Conservation (phyloP, 1,284 basidiomycete species). For the Cutaneotrichosporon arboriforme region DNA sequence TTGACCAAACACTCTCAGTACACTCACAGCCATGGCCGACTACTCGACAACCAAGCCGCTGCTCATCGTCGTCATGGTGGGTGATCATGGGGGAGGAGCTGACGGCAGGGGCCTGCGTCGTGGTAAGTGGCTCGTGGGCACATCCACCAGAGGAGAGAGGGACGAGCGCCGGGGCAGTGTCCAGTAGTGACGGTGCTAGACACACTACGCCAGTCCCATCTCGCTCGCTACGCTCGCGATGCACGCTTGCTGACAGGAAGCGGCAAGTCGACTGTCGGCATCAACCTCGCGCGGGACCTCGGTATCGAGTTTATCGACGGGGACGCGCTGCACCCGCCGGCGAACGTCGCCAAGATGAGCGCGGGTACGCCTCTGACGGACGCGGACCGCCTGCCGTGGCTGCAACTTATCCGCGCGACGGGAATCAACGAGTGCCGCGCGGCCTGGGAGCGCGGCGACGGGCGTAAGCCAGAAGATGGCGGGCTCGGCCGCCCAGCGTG, state of each 20-base stretch:
- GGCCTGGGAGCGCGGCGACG: slow-evolving; percentile 41
- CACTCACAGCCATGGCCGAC: slow-evolving; percentile 5
- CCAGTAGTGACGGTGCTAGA: too few species aligned
- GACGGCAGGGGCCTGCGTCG: slow-evolving; percentile 34
- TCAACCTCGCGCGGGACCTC: slow-evolving; percentile 59
- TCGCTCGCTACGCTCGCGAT: background rate
- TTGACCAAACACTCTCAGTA: background rate
- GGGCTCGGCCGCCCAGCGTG: slow-evolving; percentile 53
- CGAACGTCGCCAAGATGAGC: slow-evolving; percentile 86
- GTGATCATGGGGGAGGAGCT: slow-evolving; percentile 8
- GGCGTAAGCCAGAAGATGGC: slow-evolving; percentile 20
- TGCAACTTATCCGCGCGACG: slow-evolving; percentile 63
- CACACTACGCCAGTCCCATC: too few species aligned
- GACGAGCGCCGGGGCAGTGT: too few species aligned
- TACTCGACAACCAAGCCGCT: slow-evolving; percentile 30
- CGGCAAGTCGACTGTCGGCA: slow-evolving; percentile 84
- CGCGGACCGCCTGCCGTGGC: slow-evolving; percentile 79
- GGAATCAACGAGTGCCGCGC: slow-evolving; percentile 51
- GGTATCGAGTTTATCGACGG: slow-evolving; percentile 77
- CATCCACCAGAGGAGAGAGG: too few species aligned
- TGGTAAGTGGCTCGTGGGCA: slow-evolving; percentile 40
- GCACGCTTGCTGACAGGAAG: slow-evolving; percentile 35
- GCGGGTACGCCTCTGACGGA: slow-evolving; percentile 72
- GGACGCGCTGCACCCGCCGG: slow-evolving; percentile 75
- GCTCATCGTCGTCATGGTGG: slow-evolving; percentile 48